Conservation (phyloP, 2,329 filamentous ascomycete species). For the Trichoderma semiorbis region DNA sequence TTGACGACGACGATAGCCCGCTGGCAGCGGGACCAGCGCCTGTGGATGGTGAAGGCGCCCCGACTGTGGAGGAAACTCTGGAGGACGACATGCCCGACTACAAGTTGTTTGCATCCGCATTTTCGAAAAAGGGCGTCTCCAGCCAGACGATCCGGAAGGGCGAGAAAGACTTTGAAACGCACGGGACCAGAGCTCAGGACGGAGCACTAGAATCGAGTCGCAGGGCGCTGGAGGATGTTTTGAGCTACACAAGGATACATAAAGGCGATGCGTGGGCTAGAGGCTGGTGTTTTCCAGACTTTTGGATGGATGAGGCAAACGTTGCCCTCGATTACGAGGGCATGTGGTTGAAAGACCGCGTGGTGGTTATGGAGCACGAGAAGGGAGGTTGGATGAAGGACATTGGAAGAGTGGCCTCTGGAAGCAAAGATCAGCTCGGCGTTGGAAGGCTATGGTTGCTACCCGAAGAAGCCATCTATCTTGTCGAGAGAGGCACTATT, state of each 20-base stretch:
- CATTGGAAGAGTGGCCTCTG: slow-evolving; percentile 65
- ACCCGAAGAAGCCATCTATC: slow-evolving; percentile 86
- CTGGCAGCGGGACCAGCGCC: slow-evolving; percentile 22
- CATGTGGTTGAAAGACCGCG: slow-evolving; percentile 42
- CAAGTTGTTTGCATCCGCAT: slow-evolving; percentile 61
- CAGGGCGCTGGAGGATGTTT: slow-evolving; percentile 82
- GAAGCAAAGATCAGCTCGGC: slow-evolving; percentile 52
- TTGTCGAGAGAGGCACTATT: slow-evolving; percentile 82
- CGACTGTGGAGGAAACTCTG: slow-evolving; percentile 53
- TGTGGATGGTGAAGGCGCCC: slow-evolving; percentile 26
- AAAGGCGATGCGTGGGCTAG: slow-evolving; percentile 61
- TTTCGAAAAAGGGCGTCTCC: slow-evolving; percentile 49
- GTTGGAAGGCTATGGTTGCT: slow-evolving; percentile 73
- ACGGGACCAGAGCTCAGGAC: slow-evolving; percentile 80
- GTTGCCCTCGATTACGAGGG: slow-evolving; percentile 21
- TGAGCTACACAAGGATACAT: slow-evolving; percentile 74
- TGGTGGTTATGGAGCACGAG: slow-evolving; percentile 68
- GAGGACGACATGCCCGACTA: slow-evolving; percentile 87
- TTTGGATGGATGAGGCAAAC: slow-evolving; percentile 39
- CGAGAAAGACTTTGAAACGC: slow-evolving; percentile 95
- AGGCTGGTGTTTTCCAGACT: slow-evolving; percentile 70
- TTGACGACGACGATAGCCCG: slow-evolving; percentile 44
- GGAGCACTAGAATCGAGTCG: slow-evolving; percentile 76
- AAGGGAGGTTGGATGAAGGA: slow-evolving; percentile 69
- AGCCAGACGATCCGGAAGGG: slow-evolving; percentile 77